These are phyloP conservation scores for Pyrenula aspistea DNA, from an alignment of 495 filamentous ascomycete genomes.

Conservation along the genomic window DNA sequence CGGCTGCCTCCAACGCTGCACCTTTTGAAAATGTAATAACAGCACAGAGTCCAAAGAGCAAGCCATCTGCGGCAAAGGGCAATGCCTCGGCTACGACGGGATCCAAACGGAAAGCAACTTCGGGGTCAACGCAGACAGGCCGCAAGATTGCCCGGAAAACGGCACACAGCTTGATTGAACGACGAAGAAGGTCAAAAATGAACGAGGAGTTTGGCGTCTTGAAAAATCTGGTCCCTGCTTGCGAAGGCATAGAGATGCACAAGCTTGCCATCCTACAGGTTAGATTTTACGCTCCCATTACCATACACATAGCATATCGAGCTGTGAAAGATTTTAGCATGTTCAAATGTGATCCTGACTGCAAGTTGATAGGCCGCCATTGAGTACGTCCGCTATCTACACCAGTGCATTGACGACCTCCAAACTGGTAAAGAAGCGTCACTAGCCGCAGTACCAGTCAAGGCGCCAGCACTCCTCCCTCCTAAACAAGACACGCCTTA, in stretches of 20 bases:
- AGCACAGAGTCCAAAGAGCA: constrained; percentile 7
- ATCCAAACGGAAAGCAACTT: background rate
- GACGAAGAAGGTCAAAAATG: constrained; percentile 89
- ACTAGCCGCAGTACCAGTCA: constrained; percentile 7
- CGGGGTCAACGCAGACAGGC: constrained; percentile 22
- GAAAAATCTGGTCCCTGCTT: constrained; percentile 94
- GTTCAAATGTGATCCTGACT: no score
- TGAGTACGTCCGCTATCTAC: constrained; percentile 90
- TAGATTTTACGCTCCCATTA: constrained; percentile 9
- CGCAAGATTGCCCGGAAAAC: constrained; percentile 93
- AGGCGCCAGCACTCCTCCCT: constrained; percentile 8
- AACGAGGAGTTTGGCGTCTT: constrained; percentile 94
- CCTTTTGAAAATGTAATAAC: constrained; percentile 9
- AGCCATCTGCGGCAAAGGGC: background rate
- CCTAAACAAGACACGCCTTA: background rate
- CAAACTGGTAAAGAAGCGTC: constrained; percentile 42
- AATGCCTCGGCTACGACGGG: constrained; percentile 15
- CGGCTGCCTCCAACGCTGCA: constrained; percentile 14
- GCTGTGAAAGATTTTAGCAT: no score
- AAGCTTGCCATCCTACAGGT: constrained; percentile 95
- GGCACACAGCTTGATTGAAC: constrained; percentile 89
- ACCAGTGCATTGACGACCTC: constrained; percentile 74
- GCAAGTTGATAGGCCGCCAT: constrained; percentile 64
- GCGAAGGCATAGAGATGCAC: constrained; percentile 87
- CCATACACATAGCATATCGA: no score